These are phyloP conservation scores for Escovopsis sp. DNA, from an alignment of 2,329 filamentous ascomycete species.

Conservation along the genomic window DNA sequence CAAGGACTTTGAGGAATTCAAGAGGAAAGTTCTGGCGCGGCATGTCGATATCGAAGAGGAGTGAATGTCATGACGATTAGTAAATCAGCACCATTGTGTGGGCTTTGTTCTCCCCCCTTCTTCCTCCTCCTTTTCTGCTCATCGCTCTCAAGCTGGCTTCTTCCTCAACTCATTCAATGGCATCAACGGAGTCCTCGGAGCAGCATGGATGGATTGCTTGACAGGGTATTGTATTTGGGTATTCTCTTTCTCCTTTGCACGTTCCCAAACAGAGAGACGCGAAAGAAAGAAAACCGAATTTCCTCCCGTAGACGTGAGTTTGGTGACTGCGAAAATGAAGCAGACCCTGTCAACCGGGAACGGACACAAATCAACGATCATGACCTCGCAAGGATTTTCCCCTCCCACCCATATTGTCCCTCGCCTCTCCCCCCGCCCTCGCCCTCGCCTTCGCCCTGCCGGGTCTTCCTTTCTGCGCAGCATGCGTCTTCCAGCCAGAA, in stretches of 20 bases:
- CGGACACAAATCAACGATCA: slow-evolving; percentile 5
- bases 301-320: slow-evolving; percentile 3
- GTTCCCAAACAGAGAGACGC: too few species aligned
- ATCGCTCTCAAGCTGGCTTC: too few species aligned
- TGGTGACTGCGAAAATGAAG: slow-evolving; percentile 2
- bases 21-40: slow-evolving; percentile 53
- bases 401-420: too few species aligned
- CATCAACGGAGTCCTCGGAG: slow-evolving; percentile 29
- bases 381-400: slow-evolving; percentile 4
- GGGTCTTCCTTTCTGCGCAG: background rate
- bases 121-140: too few species aligned
- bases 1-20: slow-evolving; percentile 72
- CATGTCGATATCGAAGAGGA: slow-evolving; percentile 53
- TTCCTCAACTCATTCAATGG: slow-evolving; percentile 9
- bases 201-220: slow-evolving; percentile 13
- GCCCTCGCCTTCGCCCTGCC: too few species aligned
- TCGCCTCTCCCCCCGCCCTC: too few species aligned
- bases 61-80: slow-evolving; percentile 2
- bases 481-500: slow-evolving; percentile 1
- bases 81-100: slow-evolving; percentile 1
- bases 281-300: too few species aligned
- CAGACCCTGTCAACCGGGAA: slow-evolving; percentile 2
- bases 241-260: too few species aligned
- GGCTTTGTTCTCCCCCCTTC: too few species aligned
- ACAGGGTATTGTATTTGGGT: slow-evolving; percentile 16